Conservation (phyloP, 495 filamentous ascomycete genomes). For the Aspergillus panamensis region DNA sequence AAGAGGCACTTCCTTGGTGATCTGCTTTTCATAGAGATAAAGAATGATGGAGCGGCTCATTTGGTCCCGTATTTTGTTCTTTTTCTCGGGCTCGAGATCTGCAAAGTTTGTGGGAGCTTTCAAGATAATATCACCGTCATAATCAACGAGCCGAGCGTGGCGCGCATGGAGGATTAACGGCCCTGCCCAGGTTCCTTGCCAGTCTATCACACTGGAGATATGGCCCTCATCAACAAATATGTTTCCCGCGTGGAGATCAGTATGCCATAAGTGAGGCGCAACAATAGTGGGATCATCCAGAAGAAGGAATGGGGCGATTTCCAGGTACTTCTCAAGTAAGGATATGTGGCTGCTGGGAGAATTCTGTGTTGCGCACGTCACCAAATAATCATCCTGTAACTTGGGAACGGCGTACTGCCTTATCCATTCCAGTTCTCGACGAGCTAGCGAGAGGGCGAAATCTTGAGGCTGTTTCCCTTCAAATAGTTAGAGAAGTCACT, state of each 20-base stretch:
- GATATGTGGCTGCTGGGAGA: constrained; percentile 20
- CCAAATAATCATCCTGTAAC: constrained; percentile 13
- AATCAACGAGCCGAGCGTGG: constrained; percentile 26
- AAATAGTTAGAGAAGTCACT: constrained; percentile 6
- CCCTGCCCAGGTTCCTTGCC: constrained; percentile 27
- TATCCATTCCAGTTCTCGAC: constrained; percentile 29
- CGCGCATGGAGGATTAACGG: constrained; percentile 28
- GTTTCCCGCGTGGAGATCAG: constrained; percentile 34
- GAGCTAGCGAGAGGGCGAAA: constrained; percentile 23
- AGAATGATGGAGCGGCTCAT: constrained; percentile 26
- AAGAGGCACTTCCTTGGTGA: constrained; percentile 21
- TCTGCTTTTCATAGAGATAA: constrained; percentile 26
- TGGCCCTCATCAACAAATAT: constrained; percentile 30
- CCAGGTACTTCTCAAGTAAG: constrained; percentile 25
- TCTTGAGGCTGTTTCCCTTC: constrained; percentile 24
- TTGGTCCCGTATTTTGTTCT: constrained; percentile 18
- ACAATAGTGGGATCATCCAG: constrained; percentile 20
- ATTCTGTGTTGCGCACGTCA: constrained; percentile 21
- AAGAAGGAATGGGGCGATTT: constrained; percentile 27
- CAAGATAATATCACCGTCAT: constrained; percentile 26
- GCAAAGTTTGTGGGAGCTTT: constrained; percentile 26
- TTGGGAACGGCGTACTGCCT: constrained; percentile 23
- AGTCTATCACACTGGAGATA: constrained; percentile 34
- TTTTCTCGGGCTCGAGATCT: constrained; percentile 21
- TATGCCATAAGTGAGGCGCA: constrained; percentile 31